These are phyloP conservation scores for Colletotrichum navitas DNA, from an alignment of 2,329 filamentous ascomycete species.

Conservation along the genomic window DNA sequence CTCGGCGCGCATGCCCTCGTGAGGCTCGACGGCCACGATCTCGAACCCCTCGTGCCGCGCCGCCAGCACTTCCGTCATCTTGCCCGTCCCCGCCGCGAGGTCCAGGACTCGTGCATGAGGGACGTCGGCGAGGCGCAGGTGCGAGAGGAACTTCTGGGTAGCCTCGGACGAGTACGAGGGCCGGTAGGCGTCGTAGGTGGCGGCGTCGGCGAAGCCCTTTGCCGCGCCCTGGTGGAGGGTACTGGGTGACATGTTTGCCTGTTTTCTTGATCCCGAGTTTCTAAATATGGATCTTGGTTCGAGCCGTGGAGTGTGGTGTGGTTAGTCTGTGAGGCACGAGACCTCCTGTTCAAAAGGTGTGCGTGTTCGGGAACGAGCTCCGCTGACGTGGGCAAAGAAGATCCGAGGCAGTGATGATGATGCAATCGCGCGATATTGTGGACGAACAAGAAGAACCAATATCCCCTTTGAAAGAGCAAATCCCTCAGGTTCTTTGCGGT, in stretches of 20 bases:
- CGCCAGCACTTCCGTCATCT: constrained; percentile 75
- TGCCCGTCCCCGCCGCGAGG: constrained; percentile 77
- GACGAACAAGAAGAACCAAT: neutral
- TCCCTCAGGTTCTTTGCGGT: neutral
- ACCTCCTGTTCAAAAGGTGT: neutral
- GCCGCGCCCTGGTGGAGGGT: constrained; percentile 64
- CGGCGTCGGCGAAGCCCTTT: constrained; percentile 75
- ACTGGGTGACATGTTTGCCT: constrained; percentile 26
- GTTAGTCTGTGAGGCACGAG: neutral
- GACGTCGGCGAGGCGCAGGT: constrained; percentile 64
- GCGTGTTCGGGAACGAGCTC: neutral
- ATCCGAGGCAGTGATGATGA: neutral
- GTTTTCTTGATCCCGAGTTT: neutral
- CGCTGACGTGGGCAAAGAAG: neutral
- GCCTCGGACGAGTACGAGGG: constrained; percentile 74
- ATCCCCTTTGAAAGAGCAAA: neutral
- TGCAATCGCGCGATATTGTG: constrained; percentile 1
- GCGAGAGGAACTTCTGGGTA: constrained; percentile 68
- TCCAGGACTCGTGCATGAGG: constrained; percentile 68
- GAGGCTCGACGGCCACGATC: constrained; percentile 74
- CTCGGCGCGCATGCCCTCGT: constrained; percentile 72
- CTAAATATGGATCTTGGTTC: neutral
- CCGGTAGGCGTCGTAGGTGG: constrained; percentile 75
- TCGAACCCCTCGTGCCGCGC: constrained; percentile 69
- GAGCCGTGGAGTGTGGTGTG: neutral